Evolutionary conservation across 2,329 filamentous ascomycete genomes (phyloP).

Genomic region (Neopestalotiopsis sp.): DNA sequence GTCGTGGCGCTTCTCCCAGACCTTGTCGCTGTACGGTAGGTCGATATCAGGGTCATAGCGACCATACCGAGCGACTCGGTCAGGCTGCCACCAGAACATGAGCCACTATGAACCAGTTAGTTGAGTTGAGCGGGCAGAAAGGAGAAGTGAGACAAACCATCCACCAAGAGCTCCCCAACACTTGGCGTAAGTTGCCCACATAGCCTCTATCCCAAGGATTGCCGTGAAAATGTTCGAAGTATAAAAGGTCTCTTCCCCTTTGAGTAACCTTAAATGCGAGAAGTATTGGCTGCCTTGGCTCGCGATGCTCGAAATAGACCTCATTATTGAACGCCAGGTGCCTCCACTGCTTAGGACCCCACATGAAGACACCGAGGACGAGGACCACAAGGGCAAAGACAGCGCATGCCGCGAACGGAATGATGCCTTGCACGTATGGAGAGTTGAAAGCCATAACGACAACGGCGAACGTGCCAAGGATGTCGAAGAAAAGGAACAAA

Average conservation of each 20-base stretch:
- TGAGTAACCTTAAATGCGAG: background rate
- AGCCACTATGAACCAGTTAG: slow-evolving; percentile 19
- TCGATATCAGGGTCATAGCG: slow-evolving; percentile 21
- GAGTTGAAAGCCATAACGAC: too few relatives aligned
- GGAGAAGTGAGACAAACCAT: slow-evolving; percentile 9
- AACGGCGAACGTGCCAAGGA: too few relatives aligned
- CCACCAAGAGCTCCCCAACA: background rate
- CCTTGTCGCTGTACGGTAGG: slow-evolving; percentile 22
- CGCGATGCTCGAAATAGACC: background rate
- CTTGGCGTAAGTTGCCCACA: background rate
- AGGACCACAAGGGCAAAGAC: too few relatives aligned
- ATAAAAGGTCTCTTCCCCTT: background rate
- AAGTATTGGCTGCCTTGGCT: background rate
- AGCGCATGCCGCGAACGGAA: too few relatives aligned
- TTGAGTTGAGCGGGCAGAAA: background rate
- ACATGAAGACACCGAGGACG: too few relatives aligned
- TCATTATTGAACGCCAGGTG: background rate
- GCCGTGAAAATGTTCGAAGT: background rate
- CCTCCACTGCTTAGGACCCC: too few relatives aligned
- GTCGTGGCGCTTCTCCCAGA: slow-evolving; percentile 7
- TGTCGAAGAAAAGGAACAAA: slow-evolving; percentile 17
- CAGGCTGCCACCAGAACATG: slow-evolving; percentile 24
- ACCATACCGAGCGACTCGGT: slow-evolving; percentile 25
- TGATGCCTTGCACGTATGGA: too few relatives aligned
- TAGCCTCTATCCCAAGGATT: background rate